Conservation (phyloP, 1,284 basidiomycete genomes). For the Pyrrhoderma noxium region DNA sequence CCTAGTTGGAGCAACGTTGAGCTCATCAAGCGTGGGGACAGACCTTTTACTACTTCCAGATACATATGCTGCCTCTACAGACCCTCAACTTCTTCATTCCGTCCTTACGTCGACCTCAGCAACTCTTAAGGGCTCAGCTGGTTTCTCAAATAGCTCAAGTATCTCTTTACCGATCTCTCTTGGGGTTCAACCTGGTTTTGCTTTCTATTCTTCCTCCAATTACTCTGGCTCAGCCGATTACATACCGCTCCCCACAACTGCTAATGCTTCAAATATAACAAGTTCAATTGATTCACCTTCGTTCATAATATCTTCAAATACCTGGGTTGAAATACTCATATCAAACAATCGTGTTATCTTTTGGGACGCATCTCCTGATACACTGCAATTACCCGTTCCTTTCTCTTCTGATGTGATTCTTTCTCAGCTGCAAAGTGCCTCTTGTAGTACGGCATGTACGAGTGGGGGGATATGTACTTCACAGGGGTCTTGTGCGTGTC, state of each 20-base stretch:
- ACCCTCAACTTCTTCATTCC: slow-evolving; percentile 61
- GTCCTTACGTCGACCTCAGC: slow-evolving; percentile 57
- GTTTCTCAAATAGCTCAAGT: slow-evolving; percentile 45
- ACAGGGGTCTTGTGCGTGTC: slow-evolving; percentile 62
- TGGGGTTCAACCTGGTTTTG: slow-evolving; percentile 56
- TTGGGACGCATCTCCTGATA: slow-evolving; percentile 74
- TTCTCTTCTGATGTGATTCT: slow-evolving; percentile 54
- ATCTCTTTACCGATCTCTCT: slow-evolving; percentile 57
- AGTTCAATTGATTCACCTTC: slow-evolving; percentile 48
- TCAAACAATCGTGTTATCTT: slow-evolving; percentile 49
- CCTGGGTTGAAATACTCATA: slow-evolving; percentile 58
- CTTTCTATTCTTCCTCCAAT: slow-evolving; percentile 46
- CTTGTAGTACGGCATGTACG: slow-evolving; percentile 67
- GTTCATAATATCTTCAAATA: slow-evolving; percentile 52
- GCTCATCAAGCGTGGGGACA: slow-evolving; percentile 43
- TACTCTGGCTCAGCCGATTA: slow-evolving; percentile 62
- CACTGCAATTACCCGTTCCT: slow-evolving; percentile 59
- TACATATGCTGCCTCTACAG: slow-evolving; percentile 61
- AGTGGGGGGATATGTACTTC: slow-evolving; percentile 61
- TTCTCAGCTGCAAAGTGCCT: slow-evolving; percentile 55
- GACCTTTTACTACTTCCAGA: slow-evolving; percentile 62
- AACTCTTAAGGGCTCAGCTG: slow-evolving; percentile 47
- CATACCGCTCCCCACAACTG: slow-evolving; percentile 43
- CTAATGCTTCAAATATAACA: slow-evolving; percentile 38
- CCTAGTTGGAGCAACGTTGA: slow-evolving; percentile 59